Evolutionary conservation across 257 asterid genomes (phyloP).

Genomic region (Forsythia suspensa): DNA sequence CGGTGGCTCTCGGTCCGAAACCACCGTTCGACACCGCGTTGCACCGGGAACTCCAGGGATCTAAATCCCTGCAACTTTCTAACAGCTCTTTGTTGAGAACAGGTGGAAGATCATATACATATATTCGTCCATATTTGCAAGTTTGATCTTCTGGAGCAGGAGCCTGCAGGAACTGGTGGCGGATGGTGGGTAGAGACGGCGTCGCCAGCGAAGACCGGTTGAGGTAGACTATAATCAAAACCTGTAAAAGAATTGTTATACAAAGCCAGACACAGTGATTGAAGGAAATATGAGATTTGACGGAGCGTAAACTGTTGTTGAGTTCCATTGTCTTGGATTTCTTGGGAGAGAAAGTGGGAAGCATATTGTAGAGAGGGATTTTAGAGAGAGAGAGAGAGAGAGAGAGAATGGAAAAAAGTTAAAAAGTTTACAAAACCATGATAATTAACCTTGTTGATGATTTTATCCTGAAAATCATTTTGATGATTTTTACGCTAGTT

Average conservation of each 20-base stretch:
- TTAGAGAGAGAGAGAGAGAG: background rate
- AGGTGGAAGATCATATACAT: constrained; percentile 51
- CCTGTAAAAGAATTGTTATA: constrained; percentile 17
- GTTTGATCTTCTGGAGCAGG: constrained; percentile 3
- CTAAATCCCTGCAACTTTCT: constrained; percentile 39
- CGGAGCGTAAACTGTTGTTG: constrained; percentile 5
- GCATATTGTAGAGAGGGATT: background rate
- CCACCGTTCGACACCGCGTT: constrained; percentile 48
- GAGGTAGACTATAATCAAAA: constrained; percentile 22
- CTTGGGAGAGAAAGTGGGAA: background rate
- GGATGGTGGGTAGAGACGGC: constrained; percentile 1
- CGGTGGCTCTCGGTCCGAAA: constrained; percentile 50
- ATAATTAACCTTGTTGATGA: too few relatives aligned
- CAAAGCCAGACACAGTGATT: constrained; percentile 18
- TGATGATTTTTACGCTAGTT: too few relatives aligned
- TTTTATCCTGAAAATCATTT: too few relatives aligned
- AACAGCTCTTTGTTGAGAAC: constrained; percentile 40
- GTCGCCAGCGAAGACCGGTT: constrained; percentile 29
- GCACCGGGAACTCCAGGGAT: constrained; percentile 54
- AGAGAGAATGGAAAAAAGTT: too few relatives aligned
- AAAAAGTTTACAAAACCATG: background rate
- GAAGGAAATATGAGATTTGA: constrained; percentile 22
- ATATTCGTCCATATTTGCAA: constrained; percentile 50
- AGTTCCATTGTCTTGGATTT: constrained; percentile 13
- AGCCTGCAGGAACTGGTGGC: background rate